Base-by-base conservation (phyloP, 805 yeast genomes). In the Kuraishia borneana region DNA sequence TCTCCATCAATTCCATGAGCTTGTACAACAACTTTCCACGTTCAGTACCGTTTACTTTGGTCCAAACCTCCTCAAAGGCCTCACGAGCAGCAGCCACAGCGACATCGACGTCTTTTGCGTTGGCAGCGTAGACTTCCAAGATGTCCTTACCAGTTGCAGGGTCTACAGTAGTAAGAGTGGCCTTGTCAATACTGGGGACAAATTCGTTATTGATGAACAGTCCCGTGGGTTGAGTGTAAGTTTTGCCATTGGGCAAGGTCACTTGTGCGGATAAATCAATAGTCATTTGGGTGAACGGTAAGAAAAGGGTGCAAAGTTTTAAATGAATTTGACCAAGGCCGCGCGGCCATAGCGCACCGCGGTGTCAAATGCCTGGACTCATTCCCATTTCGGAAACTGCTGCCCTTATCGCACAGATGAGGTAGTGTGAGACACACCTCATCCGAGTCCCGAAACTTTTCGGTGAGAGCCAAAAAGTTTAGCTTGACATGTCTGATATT, bases 131-230 rank as follows among this genome's bases (percentile, higher is more conserved):
- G 31, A 73, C 66, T 4, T 64, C 53, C 3, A 68, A 51, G 38
- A 72, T 65, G 30, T 54, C 50, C 41, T 63, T 60, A 38, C 63
- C 73, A 9, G 73, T 70, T 3, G 73, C 53, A 13, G 79, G 79
- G 41, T 70, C 57, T 25, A 63, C 43, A 1, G 72, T 60, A 33
- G 63, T 68, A 19, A 70, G 53, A 20, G 50, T 53, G 21, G 56
- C 49, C 26, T 60, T 61, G 18, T 54, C 46, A 19, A 48, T 41
- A 6, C 72, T 53, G 21, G 51, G 43, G 23, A 61, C 57, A 52
- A 67, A 71, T 48, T 72, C 70, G 43, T 73, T 73, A 53, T 71
- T 63, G 47, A 73, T 72, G 51, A 72, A 76, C 40, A 76, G 57
- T 5, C 83, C 84, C n/a, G 73, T 39, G 26, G 82, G 83, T 45